These are phyloP conservation scores for Malassezia psittaci DNA, from an alignment of 1,284 basidiomycete genomes.

Conservation along the genomic window DNA sequence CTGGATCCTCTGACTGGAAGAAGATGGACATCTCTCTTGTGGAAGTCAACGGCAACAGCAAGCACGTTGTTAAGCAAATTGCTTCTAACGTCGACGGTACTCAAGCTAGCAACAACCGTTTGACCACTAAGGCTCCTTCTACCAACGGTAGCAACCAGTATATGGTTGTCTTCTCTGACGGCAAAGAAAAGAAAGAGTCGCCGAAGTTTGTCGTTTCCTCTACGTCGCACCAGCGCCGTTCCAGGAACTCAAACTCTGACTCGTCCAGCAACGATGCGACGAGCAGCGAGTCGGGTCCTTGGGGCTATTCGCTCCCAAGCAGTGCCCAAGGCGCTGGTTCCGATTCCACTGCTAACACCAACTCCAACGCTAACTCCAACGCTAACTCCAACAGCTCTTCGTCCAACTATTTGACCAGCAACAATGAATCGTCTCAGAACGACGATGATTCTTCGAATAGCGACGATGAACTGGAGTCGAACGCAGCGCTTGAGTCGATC, in stretches of 20 bases:
- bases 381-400: neutral
- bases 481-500: neutral
- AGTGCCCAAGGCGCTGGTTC: neutral
- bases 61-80: slow-evolving; percentile 9
- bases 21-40: slow-evolving; percentile 18
- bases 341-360: neutral
- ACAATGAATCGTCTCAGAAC: neutral
- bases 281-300: neutral
- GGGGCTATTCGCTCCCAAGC: slow-evolving; percentile 1
- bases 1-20: slow-evolving; percentile 13
- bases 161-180: slow-evolving; percentile 12
- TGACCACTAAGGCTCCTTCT: neutral
- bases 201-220: slow-evolving; percentile 11
- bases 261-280: neutral
- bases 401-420: neutral
- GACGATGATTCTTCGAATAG: neutral
- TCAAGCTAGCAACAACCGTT: slow-evolving; percentile 1
- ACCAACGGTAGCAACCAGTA: neutral
- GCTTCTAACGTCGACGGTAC: slow-evolving; percentile 15
- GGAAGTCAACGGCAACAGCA: neutral
- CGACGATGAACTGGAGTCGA: neutral
- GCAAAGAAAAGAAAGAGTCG: slow-evolving; percentile 7
- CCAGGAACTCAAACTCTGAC: neutral
- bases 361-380: neutral
- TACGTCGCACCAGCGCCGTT: neutral